Evolutionary conservation across 495 filamentous ascomycete genomes (phyloP).

Genomic region (Tuber indicum): DNA sequence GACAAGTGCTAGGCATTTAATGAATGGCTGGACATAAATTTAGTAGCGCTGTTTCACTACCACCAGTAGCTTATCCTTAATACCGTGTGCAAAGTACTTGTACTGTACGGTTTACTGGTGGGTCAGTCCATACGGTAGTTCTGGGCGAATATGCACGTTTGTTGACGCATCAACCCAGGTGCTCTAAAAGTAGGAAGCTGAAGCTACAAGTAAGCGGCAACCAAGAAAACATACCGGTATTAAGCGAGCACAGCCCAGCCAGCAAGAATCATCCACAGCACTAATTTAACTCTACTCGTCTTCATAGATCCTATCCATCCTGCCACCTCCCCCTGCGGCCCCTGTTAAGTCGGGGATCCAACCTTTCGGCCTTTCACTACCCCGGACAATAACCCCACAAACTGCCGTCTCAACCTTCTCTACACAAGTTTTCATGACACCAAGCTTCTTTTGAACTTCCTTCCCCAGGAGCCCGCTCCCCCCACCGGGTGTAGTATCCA

Average conservation of each 20-base stretch:
- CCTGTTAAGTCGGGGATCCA: constrained; percentile 78
- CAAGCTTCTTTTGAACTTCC: constrained; percentile 71
- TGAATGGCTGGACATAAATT: background rate
- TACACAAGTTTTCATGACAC: constrained; percentile 79
- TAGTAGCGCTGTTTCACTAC: background rate
- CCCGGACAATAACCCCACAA: constrained; percentile 78
- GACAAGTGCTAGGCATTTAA: background rate
- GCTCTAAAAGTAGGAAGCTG: constrained; percentile 3
- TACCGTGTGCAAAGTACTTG: background rate
- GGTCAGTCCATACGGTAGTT: too few species aligned
- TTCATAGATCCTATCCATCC: constrained; percentile 45
- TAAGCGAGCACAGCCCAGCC: background rate
- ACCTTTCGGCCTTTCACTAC: constrained; percentile 79
- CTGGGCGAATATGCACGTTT: background rate
- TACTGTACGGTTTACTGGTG: too few species aligned
- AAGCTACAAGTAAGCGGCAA: background rate
- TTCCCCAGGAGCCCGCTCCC: constrained; percentile 46
- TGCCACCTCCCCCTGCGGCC: background rate
- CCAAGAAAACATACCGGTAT: background rate
- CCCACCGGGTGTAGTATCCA: constrained; percentile 44
- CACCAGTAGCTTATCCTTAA: background rate
- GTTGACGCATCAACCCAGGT: background rate
- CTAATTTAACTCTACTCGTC: constrained; percentile 16
- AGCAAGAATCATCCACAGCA: background rate
- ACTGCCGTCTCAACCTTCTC: constrained; percentile 87